A percentile compares a stretch with the other conserved stretches of the same genome.
These are phyloP conservation scores for Microglena sp. DNA, from an alignment of 139 green algal species.

Conservation along the genomic window DNA sequence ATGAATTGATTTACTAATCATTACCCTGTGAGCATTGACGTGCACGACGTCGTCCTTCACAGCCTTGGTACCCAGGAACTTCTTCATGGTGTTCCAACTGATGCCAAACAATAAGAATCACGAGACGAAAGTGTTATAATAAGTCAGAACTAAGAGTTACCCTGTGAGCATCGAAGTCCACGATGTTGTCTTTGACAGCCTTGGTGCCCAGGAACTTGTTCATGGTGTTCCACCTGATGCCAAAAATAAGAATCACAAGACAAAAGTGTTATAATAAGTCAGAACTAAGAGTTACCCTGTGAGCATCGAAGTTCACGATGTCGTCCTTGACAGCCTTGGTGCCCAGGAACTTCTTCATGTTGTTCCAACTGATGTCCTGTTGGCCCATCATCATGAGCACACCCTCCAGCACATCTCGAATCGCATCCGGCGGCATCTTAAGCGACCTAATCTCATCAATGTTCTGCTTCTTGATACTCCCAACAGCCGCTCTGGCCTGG, in stretches of 20 bases:
- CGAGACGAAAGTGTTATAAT: too few species aligned
- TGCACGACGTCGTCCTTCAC: constrained; percentile 65
- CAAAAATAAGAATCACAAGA: too few species aligned
- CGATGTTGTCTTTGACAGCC: constrained; percentile 51
- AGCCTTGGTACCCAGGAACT: constrained; percentile 51
- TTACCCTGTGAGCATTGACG: constrained; percentile 66
- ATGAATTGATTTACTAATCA: too few species aligned
- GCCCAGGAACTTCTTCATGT: constrained; percentile 73
- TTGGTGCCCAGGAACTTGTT: constrained; percentile 33
- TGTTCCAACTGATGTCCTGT: constrained; percentile 70
- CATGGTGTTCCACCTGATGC: too few species aligned
- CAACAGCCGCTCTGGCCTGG: constrained; percentile 55
- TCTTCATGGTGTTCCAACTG: constrained; percentile 83
- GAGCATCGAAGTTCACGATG: constrained; percentile 79
- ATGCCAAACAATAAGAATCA: too few species aligned
- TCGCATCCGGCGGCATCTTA: constrained; percentile 54
- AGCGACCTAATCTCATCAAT: constrained; percentile 74
- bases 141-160: too few species aligned
- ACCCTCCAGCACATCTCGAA: constrained; percentile 72
- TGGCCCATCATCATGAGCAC: constrained; percentile 65
- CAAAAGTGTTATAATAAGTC: too few species aligned
- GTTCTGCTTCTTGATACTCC: constrained; percentile 72
- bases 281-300: constrained; percentile 31
- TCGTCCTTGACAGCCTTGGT: constrained; percentile 41
- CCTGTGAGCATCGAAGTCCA: constrained; percentile 71